Base-by-base conservation (phyloP, 2,329 filamentous ascomycete genomes). In the Bertia moriformis region DNA sequence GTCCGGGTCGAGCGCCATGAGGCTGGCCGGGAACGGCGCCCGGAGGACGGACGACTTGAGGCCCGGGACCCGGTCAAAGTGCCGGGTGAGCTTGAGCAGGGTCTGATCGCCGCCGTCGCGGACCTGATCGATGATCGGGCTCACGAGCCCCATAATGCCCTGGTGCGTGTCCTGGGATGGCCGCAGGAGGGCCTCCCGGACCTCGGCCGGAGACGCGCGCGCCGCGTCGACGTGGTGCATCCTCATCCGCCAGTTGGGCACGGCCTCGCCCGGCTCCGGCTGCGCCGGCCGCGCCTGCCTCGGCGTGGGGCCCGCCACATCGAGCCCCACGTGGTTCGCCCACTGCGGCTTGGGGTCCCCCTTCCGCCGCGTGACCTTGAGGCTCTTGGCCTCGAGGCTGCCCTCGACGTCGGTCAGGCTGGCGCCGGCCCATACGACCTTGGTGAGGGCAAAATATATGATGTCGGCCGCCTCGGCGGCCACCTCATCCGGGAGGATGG, bases 101-200 rank as follows among this genome's bases (percentile, higher is more conserved):
- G 86, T 88, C 50, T 81, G 80, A 60, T 98, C 91, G 40, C 91
- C 91, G 20, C 83, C 76, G 32, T 74, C 69, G 41, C 79, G 83
- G 40, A 98, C 81, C 37, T 88, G 83, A 42, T 89, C 78, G 52
- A 98, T 86, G 50, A 98, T 98, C 1, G 91, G 91, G 24, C 74
- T 77, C 43, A 94, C 85, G 39, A 96, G 89, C 45, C 78, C 78
- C 64, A 96, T 79, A 48, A 98, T 95, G 42, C 83, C 76, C 17
- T 96, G 89, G n/a, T 85, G 86, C 2, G 89, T 94, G 56, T 83
- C 87, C 54, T 98, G 91, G 1, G 89, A 94, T 4, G 91, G 91
- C 39, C 91, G 75, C 59, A 88, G 82, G 17, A 98, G 69, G 12
- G 78, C 82, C 39, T 83, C 74, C 42, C 75, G 66, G 14, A 98